Evolutionary conservation across 306 rosid species (phyloP), one percentile per base, ranked within the genome.

Genomic region (Sindora glabra): DNA sequence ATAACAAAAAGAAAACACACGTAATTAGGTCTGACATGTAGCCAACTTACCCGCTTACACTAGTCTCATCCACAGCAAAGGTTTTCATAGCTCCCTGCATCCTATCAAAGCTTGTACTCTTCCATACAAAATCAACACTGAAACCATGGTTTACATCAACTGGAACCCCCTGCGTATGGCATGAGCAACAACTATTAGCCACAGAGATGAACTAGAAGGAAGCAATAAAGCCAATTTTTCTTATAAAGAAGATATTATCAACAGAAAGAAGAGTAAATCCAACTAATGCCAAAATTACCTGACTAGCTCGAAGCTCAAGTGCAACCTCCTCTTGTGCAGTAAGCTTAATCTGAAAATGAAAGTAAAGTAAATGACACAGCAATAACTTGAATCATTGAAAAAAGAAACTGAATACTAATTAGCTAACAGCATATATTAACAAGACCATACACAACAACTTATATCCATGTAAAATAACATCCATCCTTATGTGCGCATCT

Each of bases 41-140:
- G 50, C 27, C 10, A 32, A 68, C 95, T 65, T 82, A 94, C 99
- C 99, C 99, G 54, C 99, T 94, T 26, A 94, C 99, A 77, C 99
- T 94, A 27, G 99, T 94, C 84, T 94, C 99, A 65, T 94, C 99
- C 51, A 94, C 97, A 14, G 99, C 99, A 86, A 94, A 94, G 24
- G 89, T 87, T 69, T 94, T 94, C 99, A 94, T 84, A 37, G 99
- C 99, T 45, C 99, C 99, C 74, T 94, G 99, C 99, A 94, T 94
- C 70, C 99, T 79, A 61, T 94, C 99, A 62, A 94, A 94, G 81
- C 99, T 89, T 27, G 99, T 94, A 82, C 99, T 94, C 72, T 94
- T 94, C 99, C 99, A 94, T 27, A 94, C 99, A 44, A 94, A 94
- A 74, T 94, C 99, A 64, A 94, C 99, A 79, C 97, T 94, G 59